Base-by-base conservation (phyloP, 2,329 filamentous ascomycete species). In the Epichloe sibirici region DNA sequence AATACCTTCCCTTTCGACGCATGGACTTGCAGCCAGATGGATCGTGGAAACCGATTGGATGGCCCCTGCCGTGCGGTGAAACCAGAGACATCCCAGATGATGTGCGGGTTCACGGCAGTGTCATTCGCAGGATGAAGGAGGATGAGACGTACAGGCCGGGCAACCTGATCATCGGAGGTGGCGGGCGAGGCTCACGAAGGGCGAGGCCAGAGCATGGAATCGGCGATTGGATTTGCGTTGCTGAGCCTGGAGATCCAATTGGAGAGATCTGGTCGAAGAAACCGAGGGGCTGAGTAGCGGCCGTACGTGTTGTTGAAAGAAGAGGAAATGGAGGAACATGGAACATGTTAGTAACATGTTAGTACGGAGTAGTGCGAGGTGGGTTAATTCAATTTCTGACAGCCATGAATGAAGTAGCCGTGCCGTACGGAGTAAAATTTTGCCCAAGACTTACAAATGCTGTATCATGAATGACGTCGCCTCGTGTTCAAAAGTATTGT, bases 151-250 rank as follows among this genome's bases (percentile, higher is more conserved):
- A 91, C 61, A 75, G 88, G 0, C 88, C 88, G 0, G 88, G 88
- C 0, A 93, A 93, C 56, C 65, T 93, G 51, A 89, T 93, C 55
- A 68, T 90, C 3, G 88, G 88, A 0, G 88, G 88, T 1, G 88
- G 88, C 15, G 88, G 88, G 0, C 72, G 87, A 34, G 88, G 87
- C 1, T 72, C 81, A 1, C 74, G 79, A 28, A 69, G 60, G 8
- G 87, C 87, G 1, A 81, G 84, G 0, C 61, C 74, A 6, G 67
- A 81, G 31, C 67, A 77, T 53, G 86, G 85, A 0, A 88, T 83
- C 49, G 88, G 87, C 0, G 77, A 86, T 13, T 91, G 88, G 88
- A 73, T 77, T 4, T 79, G 84, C 51, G 71, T 82, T 2, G 73
- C 72, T n/a, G 75, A 83, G 28, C 70, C 78, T 44, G 86, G 84